phyloP scores from a whole-genome alignment of 164 flowering plant species.

The Umbellularia californica region DNA sequence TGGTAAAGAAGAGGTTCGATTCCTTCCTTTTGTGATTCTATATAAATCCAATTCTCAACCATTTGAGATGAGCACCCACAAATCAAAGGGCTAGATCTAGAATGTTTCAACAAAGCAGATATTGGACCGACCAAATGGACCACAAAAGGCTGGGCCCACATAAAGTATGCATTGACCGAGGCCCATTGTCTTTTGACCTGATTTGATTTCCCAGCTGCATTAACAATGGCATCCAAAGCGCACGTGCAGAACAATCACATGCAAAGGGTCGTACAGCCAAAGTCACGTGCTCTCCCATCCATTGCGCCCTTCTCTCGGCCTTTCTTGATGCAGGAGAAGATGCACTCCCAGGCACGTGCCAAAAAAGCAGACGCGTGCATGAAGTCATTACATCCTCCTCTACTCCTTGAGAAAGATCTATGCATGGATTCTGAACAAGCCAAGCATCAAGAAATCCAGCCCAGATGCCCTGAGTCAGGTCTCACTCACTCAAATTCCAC shows the following conservation, averaged over 20 bases:
- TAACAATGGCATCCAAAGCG: background rate
- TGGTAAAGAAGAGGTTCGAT: too few species aligned
- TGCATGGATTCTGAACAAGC: background rate
- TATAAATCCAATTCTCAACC: too few species aligned
- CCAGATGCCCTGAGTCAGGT: too few species aligned
- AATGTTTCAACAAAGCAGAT: too few species aligned
- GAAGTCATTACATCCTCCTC: background rate
- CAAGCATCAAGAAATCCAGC: background rate
- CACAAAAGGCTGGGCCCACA: too few species aligned
- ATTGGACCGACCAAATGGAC: too few species aligned
- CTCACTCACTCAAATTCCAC: too few species aligned
- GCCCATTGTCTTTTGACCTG: background rate
- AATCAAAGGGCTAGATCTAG: too few species aligned
- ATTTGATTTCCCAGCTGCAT: background rate
- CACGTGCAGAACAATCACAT: background rate
- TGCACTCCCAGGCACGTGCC: background rate
- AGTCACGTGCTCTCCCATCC: background rate
- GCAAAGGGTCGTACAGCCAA: background rate
- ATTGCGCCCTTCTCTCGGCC: constrained; percentile 1
- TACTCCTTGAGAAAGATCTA: background rate
- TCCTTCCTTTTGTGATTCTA: too few species aligned
- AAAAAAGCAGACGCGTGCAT: background rate
- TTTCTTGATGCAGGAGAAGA: background rate
- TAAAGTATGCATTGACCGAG: too few species aligned
- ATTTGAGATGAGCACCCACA: too few species aligned